Evolutionary conservation across 148 eudicot genomes (phyloP).

Genomic region (Camellia japonica): DNA sequence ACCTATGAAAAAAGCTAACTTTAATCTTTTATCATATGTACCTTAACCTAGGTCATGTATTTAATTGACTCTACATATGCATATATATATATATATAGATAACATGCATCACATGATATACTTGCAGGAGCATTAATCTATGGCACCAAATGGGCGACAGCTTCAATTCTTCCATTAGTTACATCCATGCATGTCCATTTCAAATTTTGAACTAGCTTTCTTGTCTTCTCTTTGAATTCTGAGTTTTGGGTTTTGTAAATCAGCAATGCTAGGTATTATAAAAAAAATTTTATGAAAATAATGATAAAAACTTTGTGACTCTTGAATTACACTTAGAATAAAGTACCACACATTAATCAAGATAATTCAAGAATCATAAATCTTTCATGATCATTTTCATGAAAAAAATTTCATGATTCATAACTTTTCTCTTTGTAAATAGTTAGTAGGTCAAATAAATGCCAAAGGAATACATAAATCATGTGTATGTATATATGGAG

Average conservation of each 20-base stretch:
- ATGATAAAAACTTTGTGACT: too few species aligned
- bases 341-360: too few species aligned
- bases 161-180: slow-evolving; percentile 13
- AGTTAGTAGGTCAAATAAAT: neutral
- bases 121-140: slow-evolving; percentile 23
- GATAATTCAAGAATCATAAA: too few species aligned
- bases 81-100: neutral
- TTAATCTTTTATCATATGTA: slow-evolving; percentile 13
- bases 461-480: neutral
- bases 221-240: neutral
- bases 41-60: slow-evolving; percentile 8
- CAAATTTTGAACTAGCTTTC: neutral
- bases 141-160: neutral
- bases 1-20: slow-evolving; percentile 13
- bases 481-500: neutral
- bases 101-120: slow-evolving; percentile 24
- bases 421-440: neutral
- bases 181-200: slow-evolving; percentile 14
- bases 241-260: neutral
- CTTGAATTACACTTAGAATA: too few species aligned
- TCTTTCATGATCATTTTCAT: too few species aligned
- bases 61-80: too few species aligned
- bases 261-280: too few species aligned
- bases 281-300: too few species aligned
- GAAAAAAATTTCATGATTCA: too few species aligned